These are phyloP conservation scores for Petunia secreta DNA, from an alignment of 257 asterid species.

Conservation along the genomic window DNA sequence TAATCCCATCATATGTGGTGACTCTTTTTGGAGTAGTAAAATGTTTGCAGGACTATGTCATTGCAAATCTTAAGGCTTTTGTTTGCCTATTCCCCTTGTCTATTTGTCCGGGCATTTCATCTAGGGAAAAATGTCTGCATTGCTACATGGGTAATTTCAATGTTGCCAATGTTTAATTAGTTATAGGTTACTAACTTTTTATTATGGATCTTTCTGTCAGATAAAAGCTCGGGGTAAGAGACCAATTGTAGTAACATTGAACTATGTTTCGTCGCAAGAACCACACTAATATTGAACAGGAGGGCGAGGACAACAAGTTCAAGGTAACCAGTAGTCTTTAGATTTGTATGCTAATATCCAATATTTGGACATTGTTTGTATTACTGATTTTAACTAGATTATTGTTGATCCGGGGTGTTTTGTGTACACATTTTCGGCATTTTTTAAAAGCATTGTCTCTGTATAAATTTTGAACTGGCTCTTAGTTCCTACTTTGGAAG, in stretches of 20 bases:
- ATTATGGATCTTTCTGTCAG: constrained; percentile 2
- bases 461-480: background rate
- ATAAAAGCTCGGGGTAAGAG: background rate
- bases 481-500: background rate
- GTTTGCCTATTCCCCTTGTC: background rate
- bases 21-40: background rate
- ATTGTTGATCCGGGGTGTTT: background rate
- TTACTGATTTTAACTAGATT: background rate
- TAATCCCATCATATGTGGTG: too few species aligned
- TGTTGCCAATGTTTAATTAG: background rate
- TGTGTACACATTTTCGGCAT: background rate
- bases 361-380: background rate
- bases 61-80: background rate
- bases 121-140: background rate
- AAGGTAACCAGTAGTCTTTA: constrained; percentile 56
- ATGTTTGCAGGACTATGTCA: background rate
- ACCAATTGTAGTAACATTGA: constrained; percentile 1
- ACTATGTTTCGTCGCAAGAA: constrained; percentile 74
- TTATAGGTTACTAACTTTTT: background rate
- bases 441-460: background rate
- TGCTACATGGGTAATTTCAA: constrained; percentile 2
- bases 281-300: constrained; percentile 54
- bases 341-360: background rate
- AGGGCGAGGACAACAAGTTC: constrained; percentile 57
- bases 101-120: background rate